Base-by-base conservation (phyloP, 108 stramenopile species). In the Nannochloropsis salina region DNA sequence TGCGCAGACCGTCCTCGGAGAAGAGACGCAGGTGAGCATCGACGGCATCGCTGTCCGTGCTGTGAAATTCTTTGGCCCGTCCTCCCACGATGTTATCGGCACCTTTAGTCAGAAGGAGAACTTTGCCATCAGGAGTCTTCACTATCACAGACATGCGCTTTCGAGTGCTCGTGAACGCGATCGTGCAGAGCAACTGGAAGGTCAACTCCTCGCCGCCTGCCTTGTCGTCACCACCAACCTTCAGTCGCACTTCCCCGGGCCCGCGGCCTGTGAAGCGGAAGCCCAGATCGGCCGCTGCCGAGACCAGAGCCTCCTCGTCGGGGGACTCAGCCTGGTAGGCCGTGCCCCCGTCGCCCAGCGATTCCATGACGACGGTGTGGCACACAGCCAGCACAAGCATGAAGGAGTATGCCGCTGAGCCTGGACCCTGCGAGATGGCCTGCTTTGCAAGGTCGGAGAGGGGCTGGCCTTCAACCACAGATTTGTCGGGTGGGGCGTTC, bases 111-210 rank as follows among this genome's bases (percentile, higher is more conserved):
- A 91, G 42, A 42, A 92, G 84, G 45, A 31, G 15, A 43, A 85
- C 85, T 6, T 21, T 10, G n/a, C 85, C 86, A 5, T 83, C 85
- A n/a, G 51, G 80, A 5, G 44, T 80, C 41, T 90, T 22, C 15
- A 93, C 89, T 9, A 92, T 84, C 1, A 93, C 89, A 22, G 90
- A 90, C 93, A 93, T 93, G 47, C 93, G 91, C 91, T 93, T 93
- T 10, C 92, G 91, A 74, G 94, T 93, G 21, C 95, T 94, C 86
- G 96, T 95, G 87, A 98, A 98, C 86, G 95, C 95, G 86, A 97
- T 95, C 9, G 96, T 92, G 42, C 96, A 96, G 42, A 98, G 92
- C 85, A 97, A 89, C 43, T 90, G 41, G 91, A 90, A 88, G 44
- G 40, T 84, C 84, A 84, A 80, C 74, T 47, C 44, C 44, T 80